Base-by-base conservation (phyloP, 2,329 filamentous ascomycete genomes). In the Pseudogymnoascus sp. region DNA sequence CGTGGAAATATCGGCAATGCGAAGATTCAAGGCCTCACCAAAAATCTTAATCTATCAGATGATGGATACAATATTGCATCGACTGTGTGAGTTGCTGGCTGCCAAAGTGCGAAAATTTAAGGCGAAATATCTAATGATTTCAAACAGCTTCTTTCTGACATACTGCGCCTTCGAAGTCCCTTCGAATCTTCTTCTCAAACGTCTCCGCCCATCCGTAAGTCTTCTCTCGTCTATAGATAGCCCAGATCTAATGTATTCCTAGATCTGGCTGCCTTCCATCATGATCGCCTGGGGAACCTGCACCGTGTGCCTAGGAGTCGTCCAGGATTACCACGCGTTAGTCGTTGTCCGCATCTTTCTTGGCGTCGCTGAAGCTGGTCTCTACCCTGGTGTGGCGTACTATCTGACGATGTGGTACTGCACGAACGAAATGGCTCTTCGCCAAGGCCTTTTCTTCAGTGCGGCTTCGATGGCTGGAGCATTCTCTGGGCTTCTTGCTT, bases 1-100 rank as follows among this genome's bases (percentile, higher is more conserved):
- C 79, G 87, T 72, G 86, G 89, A 61, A 90, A 90, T 69, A 90
- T 90, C 64, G 85, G 86, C 60, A 89, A 89, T 74, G 87, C 87
- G 2, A 62, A 60, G 37, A 62, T 64, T n/a, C 29, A 59, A 18
- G 63, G 64, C 6, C 13, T 64, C 12, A 61, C 60, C 1, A 58
- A 63, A 25, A 59, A 62, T 9, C 45, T 66, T 33, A 35, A 62
- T 25, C 59, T 66, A 61, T 40, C 15, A 40, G 39, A 18, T 40
- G 39, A 15, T 40, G 15, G 39, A 9, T 40, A 9, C 39, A 15
- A 4, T 21, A 15, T 15, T 40, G 21, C 21, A 33, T 61, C 82
- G 67, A 79, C 77, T 1, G 80, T 82, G 4, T 40, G 39, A 40
- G 39, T 40, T 40, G 39, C 39, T 40, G 15, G 39, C 10, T 40